Percentiles rank a stretch among this genome's conserved stretches.
Conservation (phyloP, 495 filamentous ascomycete species). For the Cenococcum geophilum region DNA sequence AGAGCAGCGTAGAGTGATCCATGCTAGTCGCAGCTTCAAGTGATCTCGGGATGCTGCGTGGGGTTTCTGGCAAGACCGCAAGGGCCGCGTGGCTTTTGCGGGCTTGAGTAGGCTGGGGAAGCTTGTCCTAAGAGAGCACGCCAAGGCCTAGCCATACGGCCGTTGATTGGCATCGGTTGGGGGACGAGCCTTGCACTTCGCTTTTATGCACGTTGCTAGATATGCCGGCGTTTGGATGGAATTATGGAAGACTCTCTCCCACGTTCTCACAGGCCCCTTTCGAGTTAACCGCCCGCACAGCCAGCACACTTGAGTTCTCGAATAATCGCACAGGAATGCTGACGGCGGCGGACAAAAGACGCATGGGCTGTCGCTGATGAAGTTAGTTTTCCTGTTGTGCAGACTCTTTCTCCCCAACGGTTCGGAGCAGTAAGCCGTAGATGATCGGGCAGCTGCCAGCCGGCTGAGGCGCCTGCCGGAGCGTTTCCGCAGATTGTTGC, state of each 20-base stretch:
- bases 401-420: neutral
- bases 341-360: no score
- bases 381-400: neutral
- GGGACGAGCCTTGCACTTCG: neutral
- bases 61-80: neutral
- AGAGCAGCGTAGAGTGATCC: neutral
- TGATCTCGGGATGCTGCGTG: neutral
- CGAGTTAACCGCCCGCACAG: neutral
- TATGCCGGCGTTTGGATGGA: neutral
- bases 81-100: neutral
- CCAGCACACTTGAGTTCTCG: neutral
- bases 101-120: neutral
- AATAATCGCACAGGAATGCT: no score
- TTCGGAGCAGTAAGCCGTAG: neutral
- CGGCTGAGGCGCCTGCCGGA: neutral
- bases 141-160: neutral
- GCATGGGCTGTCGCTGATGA: no score
- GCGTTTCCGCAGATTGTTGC: neutral
- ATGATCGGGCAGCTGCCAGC: neutral
- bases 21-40: neutral
- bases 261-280: neutral
- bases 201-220: neutral
- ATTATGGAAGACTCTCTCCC: no score
- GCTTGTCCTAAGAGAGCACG: neutral
- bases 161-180: slow-evolving; percentile 6